Percentiles rank a stretch among this genome's conserved stretches.
Evolutionary conservation across 768 basidiomycete genomes (phyloP).

Genomic region (Royoungia palumana): DNA sequence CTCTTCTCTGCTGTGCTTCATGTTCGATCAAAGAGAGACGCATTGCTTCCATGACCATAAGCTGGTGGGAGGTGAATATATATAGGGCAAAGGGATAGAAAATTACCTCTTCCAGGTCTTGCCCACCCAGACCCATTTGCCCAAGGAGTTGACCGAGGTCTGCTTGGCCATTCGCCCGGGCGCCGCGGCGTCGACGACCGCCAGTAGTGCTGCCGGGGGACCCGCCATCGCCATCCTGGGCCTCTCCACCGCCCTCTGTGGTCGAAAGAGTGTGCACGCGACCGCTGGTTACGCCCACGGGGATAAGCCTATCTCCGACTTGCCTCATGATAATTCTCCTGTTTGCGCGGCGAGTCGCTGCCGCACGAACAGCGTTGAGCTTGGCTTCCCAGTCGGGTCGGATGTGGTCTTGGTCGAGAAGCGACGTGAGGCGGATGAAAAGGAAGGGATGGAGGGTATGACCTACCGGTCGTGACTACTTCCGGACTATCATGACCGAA

Average conservation of each 20-base stretch:
- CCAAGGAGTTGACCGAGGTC: conserved; percentile 63
- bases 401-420: conserved; percentile 69
- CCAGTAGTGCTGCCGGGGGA: conserved; percentile 34
- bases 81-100: conserved; percentile 22
- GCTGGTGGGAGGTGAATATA: conserved; percentile 40
- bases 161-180: conserved; percentile 45
- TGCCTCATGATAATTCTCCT: conserved; percentile 97
- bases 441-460: background rate
- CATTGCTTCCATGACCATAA: conserved; percentile 99
- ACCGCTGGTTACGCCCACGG: conserved; percentile 92
- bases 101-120: conserved; percentile 88
- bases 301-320: conserved; percentile 95
- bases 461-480: conserved; percentile 85
- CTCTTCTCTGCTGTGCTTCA: conserved; percentile 84
- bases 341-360: conserved; percentile 94
- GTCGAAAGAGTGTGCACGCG: conserved; percentile 65
- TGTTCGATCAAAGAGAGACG: conserved; percentile 90
- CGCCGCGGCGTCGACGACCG: conserved; percentile 59
- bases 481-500: conserved; percentile 82
- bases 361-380: conserved; percentile 88
- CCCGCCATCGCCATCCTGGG: conserved; percentile 38
- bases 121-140: conserved; percentile 69
- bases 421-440: conserved; percentile 8
- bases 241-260: conserved; percentile 49
- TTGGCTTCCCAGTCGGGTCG: conserved; percentile 99